Percentiles rank a stretch among this genome's conserved stretches.
These are phyloP conservation scores for Aspergillus tanneri DNA, from an alignment of 2,329 filamentous ascomycete species.

Conservation along the genomic window DNA sequence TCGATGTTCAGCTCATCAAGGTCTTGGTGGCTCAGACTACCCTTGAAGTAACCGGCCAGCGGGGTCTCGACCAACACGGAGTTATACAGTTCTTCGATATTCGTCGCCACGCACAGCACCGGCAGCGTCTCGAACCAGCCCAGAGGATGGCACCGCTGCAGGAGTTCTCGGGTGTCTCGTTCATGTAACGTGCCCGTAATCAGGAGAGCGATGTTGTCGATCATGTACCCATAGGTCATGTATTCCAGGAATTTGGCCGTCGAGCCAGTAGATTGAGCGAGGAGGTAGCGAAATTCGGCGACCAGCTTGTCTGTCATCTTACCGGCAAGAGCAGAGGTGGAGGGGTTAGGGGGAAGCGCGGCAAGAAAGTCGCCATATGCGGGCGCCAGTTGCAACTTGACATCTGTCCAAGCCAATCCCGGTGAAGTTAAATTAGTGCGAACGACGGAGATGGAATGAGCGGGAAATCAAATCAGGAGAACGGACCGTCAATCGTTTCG, in stretches of 20 bases:
- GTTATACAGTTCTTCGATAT: conserved; percentile 98
- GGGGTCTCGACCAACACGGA: conserved; percentile 96
- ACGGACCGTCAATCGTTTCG: conserved; percentile 89
- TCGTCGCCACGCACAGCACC: conserved; percentile 94
- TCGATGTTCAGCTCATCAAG: conserved; percentile 99
- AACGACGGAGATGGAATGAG: conserved; percentile 3
- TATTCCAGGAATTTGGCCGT: conserved; percentile 97
- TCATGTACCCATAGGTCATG: conserved; percentile 99
- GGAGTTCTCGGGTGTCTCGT: conserved; percentile 88
- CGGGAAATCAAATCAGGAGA: not conserved
- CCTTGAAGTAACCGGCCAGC: conserved; percentile 95
- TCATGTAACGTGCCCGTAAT: conserved; percentile 98
- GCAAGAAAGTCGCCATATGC: conserved; percentile 97
- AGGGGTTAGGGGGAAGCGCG: conserved; percentile 90
- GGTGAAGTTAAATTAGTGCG: conserved; percentile 2
- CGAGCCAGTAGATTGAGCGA: conserved; percentile 87
- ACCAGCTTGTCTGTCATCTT: conserved; percentile 98
- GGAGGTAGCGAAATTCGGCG: conserved; percentile 92
- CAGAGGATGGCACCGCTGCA: conserved; percentile 93
- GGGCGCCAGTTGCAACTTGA: conserved; percentile 95
- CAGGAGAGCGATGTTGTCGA: conserved; percentile 96
- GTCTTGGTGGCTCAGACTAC: conserved; percentile 91
- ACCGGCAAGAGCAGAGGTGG: conserved; percentile 87
- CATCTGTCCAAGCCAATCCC: no score
- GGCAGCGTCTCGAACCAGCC: conserved; percentile 99